These are phyloP conservation scores for Funneliformis geosporum DNA, from an alignment of 192 early-diverging fungal species.

Conservation along the genomic window DNA sequence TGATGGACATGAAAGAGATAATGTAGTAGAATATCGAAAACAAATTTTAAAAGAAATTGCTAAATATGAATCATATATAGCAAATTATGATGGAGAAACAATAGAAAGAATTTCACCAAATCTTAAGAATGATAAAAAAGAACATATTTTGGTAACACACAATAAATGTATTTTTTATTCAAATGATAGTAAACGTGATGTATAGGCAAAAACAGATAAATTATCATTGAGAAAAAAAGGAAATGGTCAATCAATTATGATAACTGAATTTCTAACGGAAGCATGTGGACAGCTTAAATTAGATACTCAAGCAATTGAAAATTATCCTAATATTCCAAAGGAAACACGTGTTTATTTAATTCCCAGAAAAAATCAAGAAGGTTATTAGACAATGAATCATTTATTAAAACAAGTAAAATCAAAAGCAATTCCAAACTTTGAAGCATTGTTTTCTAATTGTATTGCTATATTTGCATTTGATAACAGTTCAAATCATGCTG, in stretches of 20 bases:
- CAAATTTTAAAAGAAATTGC: neutral
- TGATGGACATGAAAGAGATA: conserved; percentile 9
- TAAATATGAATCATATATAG: neutral
- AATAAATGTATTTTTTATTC: conserved; percentile 12
- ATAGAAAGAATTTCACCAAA: neutral
- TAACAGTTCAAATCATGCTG: conserved; percentile 20
- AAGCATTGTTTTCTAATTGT: conserved; percentile 3
- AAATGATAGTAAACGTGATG: neutral
- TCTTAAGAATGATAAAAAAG: neutral
- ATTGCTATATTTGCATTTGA: conserved; percentile 30
- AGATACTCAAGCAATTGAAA: neutral
- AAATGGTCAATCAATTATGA: conserved; percentile 13
- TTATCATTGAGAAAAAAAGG: conserved; percentile 12
- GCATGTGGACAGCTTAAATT: neutral
- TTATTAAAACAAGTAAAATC: conserved; percentile 9
- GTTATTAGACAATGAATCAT: conserved; percentile 19
- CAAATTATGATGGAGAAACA: conserved; percentile 13
- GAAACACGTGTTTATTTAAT: conserved; percentile 6
- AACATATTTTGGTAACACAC: conserved; percentile 14
- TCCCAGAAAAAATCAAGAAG: conserved; percentile 5
- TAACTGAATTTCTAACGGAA: conserved; percentile 8
- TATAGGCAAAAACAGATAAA: neutral
- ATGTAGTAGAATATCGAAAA: conserved; percentile 1
- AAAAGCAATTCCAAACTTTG: conserved; percentile 10
- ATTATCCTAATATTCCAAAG: neutral